A percentile compares a stretch with the other conserved stretches of the same genome.
These are phyloP conservation scores for Scutellaria barbata DNA, from an alignment of 257 asterid species.

Conservation along the genomic window DNA sequence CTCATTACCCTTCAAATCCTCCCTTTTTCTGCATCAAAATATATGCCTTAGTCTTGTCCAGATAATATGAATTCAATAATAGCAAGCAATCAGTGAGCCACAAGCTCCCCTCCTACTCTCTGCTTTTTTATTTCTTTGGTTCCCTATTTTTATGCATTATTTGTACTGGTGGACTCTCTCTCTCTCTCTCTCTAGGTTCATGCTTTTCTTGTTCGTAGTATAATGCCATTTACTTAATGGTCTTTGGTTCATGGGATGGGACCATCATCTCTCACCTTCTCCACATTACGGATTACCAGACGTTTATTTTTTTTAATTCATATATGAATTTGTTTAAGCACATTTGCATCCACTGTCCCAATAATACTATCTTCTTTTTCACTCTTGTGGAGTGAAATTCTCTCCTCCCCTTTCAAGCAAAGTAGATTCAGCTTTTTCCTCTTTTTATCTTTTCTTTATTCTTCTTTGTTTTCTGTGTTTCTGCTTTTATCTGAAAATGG, in stretches of 20 bases:
- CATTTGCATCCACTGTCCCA: constrained; percentile 39
- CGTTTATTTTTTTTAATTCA: constrained; percentile 13
- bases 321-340: constrained; percentile 34
- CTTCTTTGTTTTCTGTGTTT: constrained; percentile 45
- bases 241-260: constrained; percentile 45
- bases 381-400: constrained; percentile 42
- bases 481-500: constrained; percentile 55
- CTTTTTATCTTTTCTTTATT: constrained; percentile 40
- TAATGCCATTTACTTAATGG: constrained; percentile 41
- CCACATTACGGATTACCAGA: constrained; percentile 33
- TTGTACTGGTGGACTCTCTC: constrained; percentile 39
- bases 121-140: constrained; percentile 26
- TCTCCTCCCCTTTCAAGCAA: constrained; percentile 66
- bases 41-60: constrained; percentile 10
- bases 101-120: constrained; percentile 29
- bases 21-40: neutral
- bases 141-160: constrained; percentile 39
- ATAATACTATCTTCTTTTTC: constrained; percentile 37
- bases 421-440: constrained; percentile 45
- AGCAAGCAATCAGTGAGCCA: constrained; percentile 29
- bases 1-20: constrained; percentile 15
- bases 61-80: constrained; percentile 41
- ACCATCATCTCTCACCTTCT: constrained; percentile 56
- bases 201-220: constrained; percentile 46
- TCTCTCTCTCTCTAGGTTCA: constrained; percentile 36